phyloP scores from a whole-genome alignment of 768 basidiomycete species.

The Termitomyces heimii region DNA sequence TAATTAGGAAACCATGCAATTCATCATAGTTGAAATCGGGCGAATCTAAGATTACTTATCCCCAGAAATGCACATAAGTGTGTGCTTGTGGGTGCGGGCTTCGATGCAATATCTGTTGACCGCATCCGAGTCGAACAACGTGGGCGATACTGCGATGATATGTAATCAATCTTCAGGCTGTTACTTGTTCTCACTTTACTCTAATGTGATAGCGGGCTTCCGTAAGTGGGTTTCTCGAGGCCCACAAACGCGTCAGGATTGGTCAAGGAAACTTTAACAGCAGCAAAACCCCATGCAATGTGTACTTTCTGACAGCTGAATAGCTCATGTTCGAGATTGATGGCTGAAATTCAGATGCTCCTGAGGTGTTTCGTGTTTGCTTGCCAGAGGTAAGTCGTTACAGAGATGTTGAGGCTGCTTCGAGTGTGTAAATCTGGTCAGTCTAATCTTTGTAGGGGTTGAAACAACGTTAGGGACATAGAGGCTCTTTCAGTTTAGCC shows the following conservation, averaged over 20 bases:
- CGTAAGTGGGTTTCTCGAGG: slow-evolving; percentile 7
- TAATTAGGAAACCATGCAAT: neutral
- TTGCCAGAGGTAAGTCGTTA: neutral
- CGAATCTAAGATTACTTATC: slow-evolving; percentile 7
- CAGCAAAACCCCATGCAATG: neutral
- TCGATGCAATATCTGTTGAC: neutral
- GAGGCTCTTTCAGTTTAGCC: neutral
- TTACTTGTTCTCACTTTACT: neutral
- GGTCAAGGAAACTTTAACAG: slow-evolving; percentile 4
- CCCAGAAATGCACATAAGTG: neutral
- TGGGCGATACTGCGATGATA: no score
- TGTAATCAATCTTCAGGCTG: neutral
- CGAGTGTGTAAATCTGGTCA: neutral
- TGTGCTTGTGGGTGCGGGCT: neutral
- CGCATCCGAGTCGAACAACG: neutral
- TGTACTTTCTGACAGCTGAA: neutral
- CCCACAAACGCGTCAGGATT: slow-evolving; percentile 1
- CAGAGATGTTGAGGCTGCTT: neutral
- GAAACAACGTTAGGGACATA: neutral
- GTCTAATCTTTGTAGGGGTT: neutral
- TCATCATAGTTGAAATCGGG: slow-evolving; percentile 1
- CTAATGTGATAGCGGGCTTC: neutral
- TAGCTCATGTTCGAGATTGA: neutral
- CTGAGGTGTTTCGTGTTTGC: neutral
- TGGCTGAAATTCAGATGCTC: no score